Base-by-base conservation (phyloP, 2,329 filamentous ascomycete genomes). In the Exophiala sp. region DNA sequence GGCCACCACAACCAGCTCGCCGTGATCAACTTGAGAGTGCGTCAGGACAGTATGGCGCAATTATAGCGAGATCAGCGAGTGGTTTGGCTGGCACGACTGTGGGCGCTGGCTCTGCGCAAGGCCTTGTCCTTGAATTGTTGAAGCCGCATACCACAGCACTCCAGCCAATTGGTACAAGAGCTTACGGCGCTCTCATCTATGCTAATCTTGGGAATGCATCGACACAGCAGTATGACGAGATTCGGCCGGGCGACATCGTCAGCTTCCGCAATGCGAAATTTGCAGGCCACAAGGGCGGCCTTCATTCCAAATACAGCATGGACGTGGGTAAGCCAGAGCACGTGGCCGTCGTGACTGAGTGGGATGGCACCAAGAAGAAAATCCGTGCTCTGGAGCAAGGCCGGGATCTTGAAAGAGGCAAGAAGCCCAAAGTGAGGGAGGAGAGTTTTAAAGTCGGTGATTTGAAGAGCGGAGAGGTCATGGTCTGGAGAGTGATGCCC, bases 281-380 rank as follows among this genome's bases (percentile, higher is more conserved):
- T 74, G 90, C 96, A 71, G 94, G 94, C 55, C 95, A 96, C 71
- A 89, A 92, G 63, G 94, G 94, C 1, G 82, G 91, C 3, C 91
- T 99, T 88, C 91, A 97, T 68, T 87, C 89, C 62, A 97, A 96
- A 71, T 99, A 99, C 71, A 86, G 80, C 45, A 77, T 84, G 48
- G 94, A 99, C 63, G 89, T 96, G 1, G 91, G 91, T 61, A 94
- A 89, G 68, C 89, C 82, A 8, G 81, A 92, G 60, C 94, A 99
- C 66, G 92, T 97, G 0, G 94, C 83, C 2, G 76, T 99, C 2
- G 92, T 99, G 3, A 83, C 90, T 8, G 94, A 99, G 70, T 99
- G 94, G 94, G 94, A 99, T 70, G 94, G 94, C 2, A 95, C 90
- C 38, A 96, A 96, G 82, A 96, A 96, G 80, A 96, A 97, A 79